Evolutionary conservation across 225 moss, liverwort and hornwort genomes (phyloP).

Genomic region (Pleurozium schreberi): DNA sequence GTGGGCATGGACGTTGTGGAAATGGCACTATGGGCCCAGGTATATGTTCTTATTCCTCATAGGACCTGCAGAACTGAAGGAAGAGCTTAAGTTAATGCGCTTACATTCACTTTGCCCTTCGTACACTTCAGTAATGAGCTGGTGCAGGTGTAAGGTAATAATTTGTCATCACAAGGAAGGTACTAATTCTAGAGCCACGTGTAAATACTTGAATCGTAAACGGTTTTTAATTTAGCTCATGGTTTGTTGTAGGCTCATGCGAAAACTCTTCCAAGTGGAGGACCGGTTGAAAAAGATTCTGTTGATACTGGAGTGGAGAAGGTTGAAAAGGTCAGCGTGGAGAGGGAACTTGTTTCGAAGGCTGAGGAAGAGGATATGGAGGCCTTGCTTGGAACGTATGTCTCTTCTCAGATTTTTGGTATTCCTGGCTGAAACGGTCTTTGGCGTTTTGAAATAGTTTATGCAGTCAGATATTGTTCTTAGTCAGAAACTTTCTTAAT

Average conservation of each 20-base stretch:
- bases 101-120: conserved; percentile 7
- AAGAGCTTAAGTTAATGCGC: background rate
- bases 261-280: conserved; percentile 80
- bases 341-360: conserved; percentile 95
- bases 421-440: background rate
- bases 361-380: conserved; percentile 99
- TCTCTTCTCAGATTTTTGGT: background rate
- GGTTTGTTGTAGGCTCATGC: conserved; percentile 69
- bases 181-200: background rate
- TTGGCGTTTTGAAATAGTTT: background rate
- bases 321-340: conserved; percentile 61
- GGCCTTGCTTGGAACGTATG: conserved; percentile 92
- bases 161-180: background rate
- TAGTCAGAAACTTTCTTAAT: background rate
- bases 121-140: background rate
- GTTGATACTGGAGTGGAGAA: conserved; percentile 59
- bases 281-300: conserved; percentile 42
- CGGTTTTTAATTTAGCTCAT: background rate
- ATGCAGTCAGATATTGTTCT: background rate
- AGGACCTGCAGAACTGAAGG: background rate
- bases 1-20: conserved; percentile 98
- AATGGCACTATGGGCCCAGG: conserved; percentile 99
- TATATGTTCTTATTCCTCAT: conserved; percentile 6
- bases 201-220: background rate
- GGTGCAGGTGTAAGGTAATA: background rate